Percentiles rank a stretch among this genome's conserved stretches.
These are phyloP conservation scores for Ophiostoma pallidulum DNA, from an alignment of 2,329 filamentous ascomycete species.

Conservation along the genomic window DNA sequence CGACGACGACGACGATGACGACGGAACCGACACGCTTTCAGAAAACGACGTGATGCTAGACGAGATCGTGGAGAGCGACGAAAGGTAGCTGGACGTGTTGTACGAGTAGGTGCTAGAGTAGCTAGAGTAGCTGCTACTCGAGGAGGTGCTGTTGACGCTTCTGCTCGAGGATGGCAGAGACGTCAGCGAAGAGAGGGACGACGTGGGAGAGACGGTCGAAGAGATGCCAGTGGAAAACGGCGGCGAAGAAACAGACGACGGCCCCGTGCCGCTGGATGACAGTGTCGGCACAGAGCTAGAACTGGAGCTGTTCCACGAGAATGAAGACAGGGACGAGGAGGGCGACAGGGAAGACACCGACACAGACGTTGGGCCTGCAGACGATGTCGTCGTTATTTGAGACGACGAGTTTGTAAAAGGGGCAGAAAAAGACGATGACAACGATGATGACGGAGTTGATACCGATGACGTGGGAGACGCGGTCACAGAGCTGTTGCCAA, in stretches of 20 bases:
- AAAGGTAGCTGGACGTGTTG: not conserved
- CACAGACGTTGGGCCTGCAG: not conserved
- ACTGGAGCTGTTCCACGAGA: not conserved
- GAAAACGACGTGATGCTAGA: not conserved
- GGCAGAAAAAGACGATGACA: not conserved
- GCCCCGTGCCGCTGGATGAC: not conserved
- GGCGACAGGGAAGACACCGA: not conserved
- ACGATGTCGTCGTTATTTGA: not conserved
- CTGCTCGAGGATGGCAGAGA: not conserved
- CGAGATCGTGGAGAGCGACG: not conserved
- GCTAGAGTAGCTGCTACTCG: not conserved
- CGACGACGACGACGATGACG: not conserved
- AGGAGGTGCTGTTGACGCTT: not conserved
- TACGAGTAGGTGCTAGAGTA: too few species aligned
- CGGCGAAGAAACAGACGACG: not conserved
- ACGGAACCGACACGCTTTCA: not conserved
- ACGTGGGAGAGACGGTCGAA: not conserved
- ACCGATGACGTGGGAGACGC: too few species aligned
- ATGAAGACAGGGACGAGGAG: not conserved
- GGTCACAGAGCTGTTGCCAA: too few species aligned
- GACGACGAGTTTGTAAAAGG: not conserved
- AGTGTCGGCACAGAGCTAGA: not conserved
- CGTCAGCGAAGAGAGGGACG: not conserved
- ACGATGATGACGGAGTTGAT: too few species aligned
- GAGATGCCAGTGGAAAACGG: constrained; percentile 1